These are phyloP conservation scores for Kokia cookei DNA, from an alignment of 441 rosid genomes.

Conservation along the genomic window DNA sequence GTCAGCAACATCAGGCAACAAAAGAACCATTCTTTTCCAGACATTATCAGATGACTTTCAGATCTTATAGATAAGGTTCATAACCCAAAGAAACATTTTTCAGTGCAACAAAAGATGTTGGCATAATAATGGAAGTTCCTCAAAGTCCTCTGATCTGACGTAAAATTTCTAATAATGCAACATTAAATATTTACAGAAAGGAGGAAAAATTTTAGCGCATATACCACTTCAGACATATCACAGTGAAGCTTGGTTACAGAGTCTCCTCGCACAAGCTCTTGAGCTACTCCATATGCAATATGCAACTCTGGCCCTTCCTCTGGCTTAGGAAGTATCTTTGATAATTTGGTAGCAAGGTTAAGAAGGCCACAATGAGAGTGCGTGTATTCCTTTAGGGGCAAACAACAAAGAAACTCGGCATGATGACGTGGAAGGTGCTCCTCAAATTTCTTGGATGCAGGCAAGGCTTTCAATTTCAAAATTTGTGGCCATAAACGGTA, in stretches of 20 bases:
- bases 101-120: not conserved
- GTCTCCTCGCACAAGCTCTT: constrained; percentile 88
- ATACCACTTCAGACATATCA: constrained; percentile 93
- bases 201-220: not conserved
- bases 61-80: not conserved
- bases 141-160: not conserved
- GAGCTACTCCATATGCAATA: constrained; percentile 67
- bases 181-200: not conserved
- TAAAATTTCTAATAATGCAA: not conserved
- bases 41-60: not conserved
- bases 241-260: constrained; percentile 91
- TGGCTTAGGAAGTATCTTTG: constrained; percentile 44
- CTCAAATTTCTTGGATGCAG: constrained; percentile 53
- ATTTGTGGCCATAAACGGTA: constrained; percentile 36
- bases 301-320: constrained; percentile 91
- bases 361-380: constrained; percentile 52
- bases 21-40: not conserved
- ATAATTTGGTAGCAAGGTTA: constrained; percentile 61
- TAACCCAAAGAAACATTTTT: not conserved
- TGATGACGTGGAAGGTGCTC: constrained; percentile 64
- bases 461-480: constrained; percentile 87
- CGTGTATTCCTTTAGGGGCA: constrained; percentile 82
- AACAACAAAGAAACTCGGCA: constrained; percentile 53
- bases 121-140: not conserved
- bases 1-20: not conserved